These are phyloP conservation scores for Rhizopus stolonifer DNA, from an alignment of 371 early-diverging fungal species.

Conservation along the genomic window DNA sequence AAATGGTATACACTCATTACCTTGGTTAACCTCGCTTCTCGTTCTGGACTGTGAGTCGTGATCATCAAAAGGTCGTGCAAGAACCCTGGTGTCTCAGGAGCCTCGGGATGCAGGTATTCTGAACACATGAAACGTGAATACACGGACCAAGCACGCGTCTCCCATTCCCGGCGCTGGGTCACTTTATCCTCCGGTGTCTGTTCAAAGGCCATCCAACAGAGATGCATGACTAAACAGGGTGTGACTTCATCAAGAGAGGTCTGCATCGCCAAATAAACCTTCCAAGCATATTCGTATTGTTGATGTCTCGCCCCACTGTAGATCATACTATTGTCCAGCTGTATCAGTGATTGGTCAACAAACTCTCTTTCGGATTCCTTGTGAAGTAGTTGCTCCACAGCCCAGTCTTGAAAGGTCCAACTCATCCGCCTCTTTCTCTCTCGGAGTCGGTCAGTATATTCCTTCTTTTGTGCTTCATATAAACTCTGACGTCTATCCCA, in stretches of 20 bases:
- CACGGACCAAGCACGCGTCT: slow-evolving; percentile 35
- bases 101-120: slow-evolving; percentile 32
- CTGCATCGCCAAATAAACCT: slow-evolving; percentile 31
- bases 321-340: slow-evolving; percentile 43
- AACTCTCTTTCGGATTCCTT: slow-evolving; percentile 15
- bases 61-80: slow-evolving; percentile 34
- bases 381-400: slow-evolving; percentile 14
- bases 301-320: slow-evolving; percentile 22
- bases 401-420: slow-evolving; percentile 23
- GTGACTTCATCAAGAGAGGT: slow-evolving; percentile 32
- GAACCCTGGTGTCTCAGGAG: slow-evolving; percentile 35
- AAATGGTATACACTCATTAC: slow-evolving; percentile 30
- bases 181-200: slow-evolving; percentile 17
- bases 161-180: slow-evolving; percentile 32
- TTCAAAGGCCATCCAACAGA: slow-evolving; percentile 36
- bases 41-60: slow-evolving; percentile 30
- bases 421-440: background rate
- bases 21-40: slow-evolving; percentile 29
- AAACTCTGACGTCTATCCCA: slow-evolving; percentile 26
- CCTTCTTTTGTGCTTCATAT: slow-evolving; percentile 23
- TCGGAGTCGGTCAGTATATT: slow-evolving; percentile 4
- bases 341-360: slow-evolving; percentile 19
- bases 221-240: slow-evolving; percentile 34
- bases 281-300: slow-evolving; percentile 45
- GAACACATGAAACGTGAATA: slow-evolving; percentile 45